phyloP scores from a whole-genome alignment of 2,329 filamentous ascomycete species.

The Endoconidiophora polonica region DNA sequence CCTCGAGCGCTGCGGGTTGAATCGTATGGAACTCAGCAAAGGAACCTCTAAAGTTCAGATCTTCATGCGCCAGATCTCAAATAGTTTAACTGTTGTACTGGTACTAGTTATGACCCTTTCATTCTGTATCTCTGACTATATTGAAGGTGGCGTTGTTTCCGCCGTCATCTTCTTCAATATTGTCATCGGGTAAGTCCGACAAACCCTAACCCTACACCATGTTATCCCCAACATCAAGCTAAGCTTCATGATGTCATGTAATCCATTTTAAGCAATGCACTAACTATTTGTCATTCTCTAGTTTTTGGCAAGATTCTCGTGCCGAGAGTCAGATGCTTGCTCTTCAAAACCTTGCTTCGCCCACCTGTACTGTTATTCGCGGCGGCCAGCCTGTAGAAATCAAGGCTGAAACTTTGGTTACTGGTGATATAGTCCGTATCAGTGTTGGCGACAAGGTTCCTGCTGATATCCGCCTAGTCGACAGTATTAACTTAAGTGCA shows the following conservation, averaged over 20 bases:
- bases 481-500: constrained; percentile 56
- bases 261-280: background rate
- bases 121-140: constrained; percentile 47
- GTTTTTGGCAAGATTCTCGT: constrained; percentile 34
- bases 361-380: constrained; percentile 42
- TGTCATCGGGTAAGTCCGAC: constrained; percentile 37
- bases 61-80: constrained; percentile 60
- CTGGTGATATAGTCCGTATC: constrained; percentile 47
- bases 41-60: constrained; percentile 59
- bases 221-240: background rate
- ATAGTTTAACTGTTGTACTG: constrained; percentile 59
- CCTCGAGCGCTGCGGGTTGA: constrained; percentile 49
- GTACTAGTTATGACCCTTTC: constrained; percentile 57
- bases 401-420: constrained; percentile 42
- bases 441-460: constrained; percentile 52
- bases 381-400: constrained; percentile 33
- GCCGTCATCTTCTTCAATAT: constrained; percentile 53
- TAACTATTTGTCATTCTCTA: constrained; percentile 1
- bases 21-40: constrained; percentile 54
- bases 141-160: constrained; percentile 46
- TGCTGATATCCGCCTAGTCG: constrained; percentile 47
- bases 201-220: background rate
- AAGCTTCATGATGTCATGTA: too few relatives aligned
- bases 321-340: constrained; percentile 47
- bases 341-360: constrained; percentile 39